Conservation (phyloP, 495 filamentous ascomycete genomes). For the Amorphotheca resinae region DNA sequence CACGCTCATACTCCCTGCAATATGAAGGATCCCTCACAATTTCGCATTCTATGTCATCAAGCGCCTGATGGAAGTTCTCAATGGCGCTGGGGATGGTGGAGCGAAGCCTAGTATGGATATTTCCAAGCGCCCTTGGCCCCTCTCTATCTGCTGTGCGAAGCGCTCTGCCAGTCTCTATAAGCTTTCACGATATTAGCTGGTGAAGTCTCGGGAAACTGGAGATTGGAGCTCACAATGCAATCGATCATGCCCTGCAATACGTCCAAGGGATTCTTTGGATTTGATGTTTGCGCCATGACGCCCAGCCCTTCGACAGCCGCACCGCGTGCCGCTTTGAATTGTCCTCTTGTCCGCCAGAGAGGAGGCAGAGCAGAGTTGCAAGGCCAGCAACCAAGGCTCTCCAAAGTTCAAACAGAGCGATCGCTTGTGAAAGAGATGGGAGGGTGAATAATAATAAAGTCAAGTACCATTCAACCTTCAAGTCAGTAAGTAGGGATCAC, state of each 20-base stretch:
- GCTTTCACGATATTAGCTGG: conserved; percentile 23
- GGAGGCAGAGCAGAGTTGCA: too few species aligned
- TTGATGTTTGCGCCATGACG: conserved; percentile 25
- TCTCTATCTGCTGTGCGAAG: conserved; percentile 29
- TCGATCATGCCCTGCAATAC: conserved; percentile 32
- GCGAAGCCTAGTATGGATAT: conserved; percentile 22
- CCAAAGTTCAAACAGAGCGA: too few species aligned
- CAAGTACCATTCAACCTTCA: too few species aligned
- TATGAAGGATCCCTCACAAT: conserved; percentile 29
- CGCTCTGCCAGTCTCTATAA: conserved; percentile 39
- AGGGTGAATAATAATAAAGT: too few species aligned
- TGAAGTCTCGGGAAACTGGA: not conserved
- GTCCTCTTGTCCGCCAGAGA: too few species aligned
- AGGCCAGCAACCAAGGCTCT: too few species aligned
- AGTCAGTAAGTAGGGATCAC: too few species aligned
- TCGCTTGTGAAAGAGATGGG: too few species aligned
- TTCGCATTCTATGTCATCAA: conserved; percentile 40
- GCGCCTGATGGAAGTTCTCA: conserved; percentile 32
- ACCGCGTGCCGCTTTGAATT: too few species aligned
- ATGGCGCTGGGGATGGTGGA: conserved; percentile 27
- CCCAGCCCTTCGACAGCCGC: too few species aligned
- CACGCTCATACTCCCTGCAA: not conserved
- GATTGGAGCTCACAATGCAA: conserved; percentile 29
- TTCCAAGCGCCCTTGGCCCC: conserved; percentile 22
- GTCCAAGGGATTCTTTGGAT: conserved; percentile 27